Conservation (phyloP, 2,329 filamentous ascomycete species). For the Zopfia rhizophila region DNA sequence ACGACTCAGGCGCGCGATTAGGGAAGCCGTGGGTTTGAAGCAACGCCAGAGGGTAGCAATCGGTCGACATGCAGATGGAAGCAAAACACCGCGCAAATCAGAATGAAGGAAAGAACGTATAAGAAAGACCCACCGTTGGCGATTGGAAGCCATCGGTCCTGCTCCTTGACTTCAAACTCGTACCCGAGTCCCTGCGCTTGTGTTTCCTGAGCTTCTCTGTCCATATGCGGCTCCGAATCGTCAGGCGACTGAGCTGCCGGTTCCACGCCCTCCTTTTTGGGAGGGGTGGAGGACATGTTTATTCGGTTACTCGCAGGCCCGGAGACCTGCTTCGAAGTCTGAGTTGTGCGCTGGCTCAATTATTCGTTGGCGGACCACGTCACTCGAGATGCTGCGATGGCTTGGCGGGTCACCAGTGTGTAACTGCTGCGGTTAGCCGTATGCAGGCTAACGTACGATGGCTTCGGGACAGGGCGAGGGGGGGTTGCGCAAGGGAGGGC, state of each 20-base stretch:
- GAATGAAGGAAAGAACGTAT: slow-evolving; percentile 39
- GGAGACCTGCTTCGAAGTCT: slow-evolving; percentile 55
- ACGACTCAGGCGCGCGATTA: slow-evolving; percentile 60
- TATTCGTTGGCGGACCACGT: slow-evolving; percentile 55
- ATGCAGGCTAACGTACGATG: slow-evolving; percentile 38
- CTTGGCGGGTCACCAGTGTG: slow-evolving; percentile 48
- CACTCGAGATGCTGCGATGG: slow-evolving; percentile 43
- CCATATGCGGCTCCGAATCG: slow-evolving; percentile 91
- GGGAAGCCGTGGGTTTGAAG: slow-evolving; percentile 56
- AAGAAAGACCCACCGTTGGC: slow-evolving; percentile 90
- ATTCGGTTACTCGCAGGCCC: slow-evolving; percentile 70
- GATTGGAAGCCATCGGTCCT: slow-evolving; percentile 99
- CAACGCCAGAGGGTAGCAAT: slow-evolving; percentile 60
- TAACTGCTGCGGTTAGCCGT: slow-evolving; percentile 48
- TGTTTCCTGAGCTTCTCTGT: slow-evolving; percentile 80
- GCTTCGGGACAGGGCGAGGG: slow-evolving; percentile 8
- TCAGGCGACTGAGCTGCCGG: slow-evolving; percentile 91
- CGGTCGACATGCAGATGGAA: slow-evolving; percentile 47
- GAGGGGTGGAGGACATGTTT: slow-evolving; percentile 93
- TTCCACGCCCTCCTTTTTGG: slow-evolving; percentile 89
- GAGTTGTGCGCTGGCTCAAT: slow-evolving; percentile 54
- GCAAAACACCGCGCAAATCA: slow-evolving; percentile 50
- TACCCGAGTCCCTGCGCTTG: slow-evolving; percentile 79
- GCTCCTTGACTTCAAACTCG: slow-evolving; percentile 99
- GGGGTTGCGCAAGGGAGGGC: slow-evolving; percentile 30